phyloP scores from a whole-genome alignment of 2,329 filamentous ascomycete species.

The Xylaria arbuscula region DNA sequence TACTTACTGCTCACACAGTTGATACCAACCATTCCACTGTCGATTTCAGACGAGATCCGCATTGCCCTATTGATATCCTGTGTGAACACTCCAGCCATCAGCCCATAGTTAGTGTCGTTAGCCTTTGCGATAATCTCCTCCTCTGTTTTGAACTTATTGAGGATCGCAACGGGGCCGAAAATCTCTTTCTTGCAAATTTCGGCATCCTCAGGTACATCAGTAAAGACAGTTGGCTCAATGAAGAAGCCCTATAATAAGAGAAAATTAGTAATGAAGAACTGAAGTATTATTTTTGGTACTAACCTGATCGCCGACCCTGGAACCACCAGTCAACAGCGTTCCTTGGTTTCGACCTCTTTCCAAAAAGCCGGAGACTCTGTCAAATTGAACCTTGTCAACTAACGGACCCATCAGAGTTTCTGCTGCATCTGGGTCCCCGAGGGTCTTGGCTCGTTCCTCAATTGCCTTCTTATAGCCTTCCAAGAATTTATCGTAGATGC shows the following conservation, averaged over 20 bases:
- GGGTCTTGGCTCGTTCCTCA: conserved; percentile 30
- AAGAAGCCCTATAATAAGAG: conserved; percentile 52
- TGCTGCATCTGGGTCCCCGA: conserved; percentile 30
- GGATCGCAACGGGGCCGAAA: conserved; percentile 67
- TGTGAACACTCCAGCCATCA: conserved; percentile 66
- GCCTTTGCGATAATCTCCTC: conserved; percentile 65
- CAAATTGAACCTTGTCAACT: conserved; percentile 61
- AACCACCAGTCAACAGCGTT: conserved; percentile 53
- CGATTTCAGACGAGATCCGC: conserved; percentile 64
- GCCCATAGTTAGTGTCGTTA: conserved; percentile 63
- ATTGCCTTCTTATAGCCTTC: conserved; percentile 37
- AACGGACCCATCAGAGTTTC: conserved; percentile 58
- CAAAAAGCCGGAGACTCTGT: conserved; percentile 58
- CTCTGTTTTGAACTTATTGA: conserved; percentile 66
- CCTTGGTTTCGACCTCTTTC: conserved; percentile 55
- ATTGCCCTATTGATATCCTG: conserved; percentile 72
- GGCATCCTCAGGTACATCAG: conserved; percentile 54
- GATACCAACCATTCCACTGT: conserved; percentile 77
- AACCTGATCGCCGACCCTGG: conserved; percentile 35
- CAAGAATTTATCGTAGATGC: conserved; percentile 38
- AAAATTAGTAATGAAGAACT: conserved; percentile 9
- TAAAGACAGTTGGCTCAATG: conserved; percentile 61
- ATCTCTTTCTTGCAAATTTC: conserved; percentile 65
- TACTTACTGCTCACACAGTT: conserved; percentile 58
- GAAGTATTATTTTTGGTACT: conserved; percentile 51